phyloP scores from a whole-genome alignment of 331 rosid species.

The Saraca asoca region DNA sequence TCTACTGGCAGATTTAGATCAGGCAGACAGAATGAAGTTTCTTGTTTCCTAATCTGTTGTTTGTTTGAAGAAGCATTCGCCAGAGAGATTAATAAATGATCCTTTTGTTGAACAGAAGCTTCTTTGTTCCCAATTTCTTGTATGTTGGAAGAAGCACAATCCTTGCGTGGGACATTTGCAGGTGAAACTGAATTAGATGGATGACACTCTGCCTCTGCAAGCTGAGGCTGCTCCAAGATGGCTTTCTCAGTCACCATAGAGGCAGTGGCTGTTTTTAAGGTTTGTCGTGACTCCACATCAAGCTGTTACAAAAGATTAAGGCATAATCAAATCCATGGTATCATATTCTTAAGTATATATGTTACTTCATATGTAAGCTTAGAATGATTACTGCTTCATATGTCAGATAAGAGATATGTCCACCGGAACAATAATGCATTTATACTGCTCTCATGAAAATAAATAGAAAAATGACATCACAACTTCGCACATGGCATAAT shows the following conservation, averaged over 20 bases:
- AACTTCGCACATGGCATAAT: too few relatives aligned
- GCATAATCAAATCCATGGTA: background rate
- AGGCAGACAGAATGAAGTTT: constrained; percentile 52
- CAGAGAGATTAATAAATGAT: constrained; percentile 15
- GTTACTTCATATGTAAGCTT: background rate
- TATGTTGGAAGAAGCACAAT: constrained; percentile 4
- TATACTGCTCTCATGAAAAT: too few relatives aligned
- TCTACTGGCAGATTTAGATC: constrained; percentile 79
- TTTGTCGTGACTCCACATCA: constrained; percentile 47
- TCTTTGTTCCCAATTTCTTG: too few relatives aligned
- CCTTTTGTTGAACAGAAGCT: too few relatives aligned
- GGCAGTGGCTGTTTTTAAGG: constrained; percentile 26
- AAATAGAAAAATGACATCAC: too few relatives aligned
- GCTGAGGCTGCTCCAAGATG: constrained; percentile 23
- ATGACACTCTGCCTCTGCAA: constrained; percentile 29
- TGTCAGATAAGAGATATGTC: too few relatives aligned
- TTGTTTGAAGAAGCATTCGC: constrained; percentile 38
- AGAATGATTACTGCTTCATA: too few relatives aligned
- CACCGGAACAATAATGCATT: too few relatives aligned
- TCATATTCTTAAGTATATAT: background rate
- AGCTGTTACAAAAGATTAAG: background rate
- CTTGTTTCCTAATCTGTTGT: constrained; percentile 46
- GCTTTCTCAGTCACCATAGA: constrained; percentile 28
- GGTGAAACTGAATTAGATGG: constrained; percentile 28
- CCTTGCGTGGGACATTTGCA: constrained; percentile 22